Evolutionary conservation across 2,329 filamentous ascomycete genomes (phyloP), one percentile per base, ranked within the genome.

Genomic region (Cercospora zeina): DNA sequence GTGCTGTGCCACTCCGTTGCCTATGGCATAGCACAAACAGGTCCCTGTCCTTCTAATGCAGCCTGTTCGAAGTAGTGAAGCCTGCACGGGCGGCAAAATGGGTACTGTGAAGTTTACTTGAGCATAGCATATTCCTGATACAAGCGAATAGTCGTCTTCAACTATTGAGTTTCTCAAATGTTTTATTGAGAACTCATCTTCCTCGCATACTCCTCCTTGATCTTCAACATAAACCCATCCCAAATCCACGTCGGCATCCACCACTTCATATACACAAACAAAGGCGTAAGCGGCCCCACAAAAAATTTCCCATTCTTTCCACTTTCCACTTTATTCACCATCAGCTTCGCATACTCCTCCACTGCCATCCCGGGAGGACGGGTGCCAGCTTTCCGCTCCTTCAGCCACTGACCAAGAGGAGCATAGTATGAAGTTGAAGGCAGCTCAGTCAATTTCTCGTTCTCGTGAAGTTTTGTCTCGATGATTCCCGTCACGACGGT

Each of bases 401-500:
- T 39, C 14, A 66, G n/a, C 64, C 64, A 64, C 16, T 58, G 39
- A 4, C 61, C 49, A 1, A 62, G 16, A 33, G 49, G 19, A 36
- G 34, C 42, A 50, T 66, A 66, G 21, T 45, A 62, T 2, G 59
- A 60, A 16, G 30, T 42, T 37, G 36, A 51, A 31, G 64, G 60
- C 2, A 66, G 42, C 13, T 57, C 58, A 16, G 62, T 50, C 14
- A 54, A 24, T 30, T 42, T 51, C 45, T 62, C 65, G 33, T 65
- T 67, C 11, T 27, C 47, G 39, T 67, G 63, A 6, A 67, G 54
- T 14, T 65, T 67, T 9, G 64, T 66, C 36, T 68, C 66, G 36
- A 66, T 57, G 47, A 62, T 62, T n/a, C 65, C 65, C 1, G 63
- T 62, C 42, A 71, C 68, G 21, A 65, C 50, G 2, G 69, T 70